phyloP scores from a whole-genome alignment of 2,329 filamentous ascomycete genomes.

The Calonectria pseudoreteaudii region DNA sequence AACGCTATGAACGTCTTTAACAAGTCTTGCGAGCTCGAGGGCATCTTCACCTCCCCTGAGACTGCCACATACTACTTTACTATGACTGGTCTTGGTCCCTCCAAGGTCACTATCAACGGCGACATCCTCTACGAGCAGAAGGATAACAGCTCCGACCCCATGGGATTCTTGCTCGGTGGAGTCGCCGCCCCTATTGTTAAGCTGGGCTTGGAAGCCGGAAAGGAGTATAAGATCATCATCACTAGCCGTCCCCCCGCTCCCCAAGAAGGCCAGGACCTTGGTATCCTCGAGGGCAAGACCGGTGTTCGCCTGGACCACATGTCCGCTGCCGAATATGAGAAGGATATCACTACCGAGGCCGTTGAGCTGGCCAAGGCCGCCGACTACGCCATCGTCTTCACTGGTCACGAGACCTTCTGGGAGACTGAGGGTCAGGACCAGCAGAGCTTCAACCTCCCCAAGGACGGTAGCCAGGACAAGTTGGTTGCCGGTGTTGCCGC shows the following conservation, averaged over 20 bases:
- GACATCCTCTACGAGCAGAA: constrained; percentile 42
- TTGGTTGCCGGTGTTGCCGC: constrained; percentile 67
- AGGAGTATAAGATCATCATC: constrained; percentile 17
- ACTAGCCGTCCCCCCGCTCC: constrained; percentile 9
- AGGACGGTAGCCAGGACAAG: constrained; percentile 56
- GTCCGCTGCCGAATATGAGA: constrained; percentile 14
- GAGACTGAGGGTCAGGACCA: constrained; percentile 30
- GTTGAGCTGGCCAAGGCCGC: constrained; percentile 16
- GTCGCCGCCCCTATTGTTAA: constrained; percentile 56
- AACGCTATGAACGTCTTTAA: constrained; percentile 20
- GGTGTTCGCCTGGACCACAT: constrained; percentile 22
- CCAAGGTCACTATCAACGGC: constrained; percentile 39
- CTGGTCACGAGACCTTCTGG: constrained; percentile 24
- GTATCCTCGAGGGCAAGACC: constrained; percentile 22
- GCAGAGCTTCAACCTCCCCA: constrained; percentile 21
- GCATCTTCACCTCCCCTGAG: constrained; percentile 39
- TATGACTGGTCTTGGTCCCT: constrained; percentile 40
- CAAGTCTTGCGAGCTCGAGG: constrained; percentile 38
- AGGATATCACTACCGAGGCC: constrained; percentile 17
- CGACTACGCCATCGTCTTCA: constrained; percentile 26
- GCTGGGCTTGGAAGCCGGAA: constrained; percentile 51
- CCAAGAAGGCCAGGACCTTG: constrained; percentile 14
- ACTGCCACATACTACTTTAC: constrained; percentile 43
- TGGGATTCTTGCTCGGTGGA: constrained; percentile 45
- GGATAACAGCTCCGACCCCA: constrained; percentile 41